Evolutionary conservation across 2,329 filamentous ascomycete species (phyloP).

Genomic region (Sporothrix variecibatus): DNA sequence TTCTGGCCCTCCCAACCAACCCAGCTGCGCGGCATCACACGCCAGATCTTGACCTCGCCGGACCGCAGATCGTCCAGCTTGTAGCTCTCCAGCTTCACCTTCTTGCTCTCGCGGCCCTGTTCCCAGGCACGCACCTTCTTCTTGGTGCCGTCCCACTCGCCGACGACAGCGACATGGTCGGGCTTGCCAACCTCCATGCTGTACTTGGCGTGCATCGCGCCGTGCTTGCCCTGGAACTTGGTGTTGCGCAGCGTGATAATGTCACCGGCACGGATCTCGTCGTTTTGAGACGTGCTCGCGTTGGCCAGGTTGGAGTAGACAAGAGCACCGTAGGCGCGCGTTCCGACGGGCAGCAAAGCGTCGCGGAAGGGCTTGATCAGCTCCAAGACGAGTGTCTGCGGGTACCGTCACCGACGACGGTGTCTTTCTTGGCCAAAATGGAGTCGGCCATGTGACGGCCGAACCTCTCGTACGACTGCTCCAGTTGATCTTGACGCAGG

Average conservation of each 20-base stretch:
- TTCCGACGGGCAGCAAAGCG: conserved; percentile 81
- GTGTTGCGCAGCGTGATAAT: conserved; percentile 92
- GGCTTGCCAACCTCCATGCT: conserved; percentile 81
- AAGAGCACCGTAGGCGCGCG: conserved; percentile 82
- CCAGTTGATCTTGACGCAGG: conserved; percentile 89
- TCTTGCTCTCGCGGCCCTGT: conserved; percentile 89
- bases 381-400: conserved; percentile 74
- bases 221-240: conserved; percentile 92
- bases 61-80: conserved; percentile 87
- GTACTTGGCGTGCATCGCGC: conserved; percentile 94
- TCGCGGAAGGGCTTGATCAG: conserved; percentile 72
- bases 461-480: conserved; percentile 78
- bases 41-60: conserved; percentile 96
- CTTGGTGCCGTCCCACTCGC: conserved; percentile 98
- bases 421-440: conserved; percentile 71
- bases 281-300: conserved; percentile 82
- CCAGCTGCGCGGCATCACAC: conserved; percentile 89
- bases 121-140: conserved; percentile 97
- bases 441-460: conserved; percentile 76
- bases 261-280: conserved; percentile 89
- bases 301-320: conserved; percentile 96
- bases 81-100: conserved; percentile 92
- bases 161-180: conserved; percentile 86
- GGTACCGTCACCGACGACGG: conserved; percentile 80
- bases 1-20: conserved; percentile 77